A percentile compares a stretch with the other conserved stretches of the same genome.
Conservation (phyloP, 495 filamentous ascomycete species). For the Aspergillus sparsus region DNA sequence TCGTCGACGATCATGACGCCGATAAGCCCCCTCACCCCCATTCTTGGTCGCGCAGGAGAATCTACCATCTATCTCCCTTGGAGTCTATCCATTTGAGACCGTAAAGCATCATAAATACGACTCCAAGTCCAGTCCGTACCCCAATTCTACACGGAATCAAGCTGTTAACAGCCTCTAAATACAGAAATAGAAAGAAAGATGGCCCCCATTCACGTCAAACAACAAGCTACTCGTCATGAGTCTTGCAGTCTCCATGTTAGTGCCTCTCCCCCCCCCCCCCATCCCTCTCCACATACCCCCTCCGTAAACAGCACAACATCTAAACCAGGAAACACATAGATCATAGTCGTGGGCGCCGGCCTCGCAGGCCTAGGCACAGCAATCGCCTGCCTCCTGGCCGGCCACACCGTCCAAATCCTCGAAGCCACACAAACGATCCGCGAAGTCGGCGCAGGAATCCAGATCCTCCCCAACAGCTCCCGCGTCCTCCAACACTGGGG, state of each 20-base stretch:
- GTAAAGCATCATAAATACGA: slow-evolving; percentile 7
- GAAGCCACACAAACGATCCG: slow-evolving; percentile 59
- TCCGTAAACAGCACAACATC: no score
- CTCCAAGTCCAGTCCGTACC: neutral
- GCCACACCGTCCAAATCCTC: slow-evolving; percentile 61
- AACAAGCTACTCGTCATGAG: slow-evolving; percentile 20
- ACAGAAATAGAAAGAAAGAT: slow-evolving; percentile 5
- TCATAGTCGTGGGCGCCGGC: slow-evolving; percentile 63
- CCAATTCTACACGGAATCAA: neutral
- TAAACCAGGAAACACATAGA: slow-evolving; percentile 14
- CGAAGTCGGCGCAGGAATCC: slow-evolving; percentile 55
- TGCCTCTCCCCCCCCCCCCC: neutral
- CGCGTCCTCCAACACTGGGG: slow-evolving; percentile 57
- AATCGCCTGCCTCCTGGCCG: slow-evolving; percentile 59
- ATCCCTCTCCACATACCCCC: neutral
- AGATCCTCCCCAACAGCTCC: slow-evolving; percentile 57
- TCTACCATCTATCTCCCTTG: neutral
- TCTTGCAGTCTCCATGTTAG: slow-evolving; percentile 19
- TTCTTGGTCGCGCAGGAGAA: neutral
- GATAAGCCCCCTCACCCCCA: slow-evolving; percentile 8
- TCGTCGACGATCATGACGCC: neutral
- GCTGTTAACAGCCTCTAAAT: neutral
- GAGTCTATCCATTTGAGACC: neutral
- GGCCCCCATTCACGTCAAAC: slow-evolving; percentile 25
- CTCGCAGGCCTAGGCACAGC: slow-evolving; percentile 64